Evolutionary conservation across 2,329 filamentous ascomycete genomes (phyloP), one percentile per base, ranked within the genome.

Genomic region (Fusarium ramigenum): DNA sequence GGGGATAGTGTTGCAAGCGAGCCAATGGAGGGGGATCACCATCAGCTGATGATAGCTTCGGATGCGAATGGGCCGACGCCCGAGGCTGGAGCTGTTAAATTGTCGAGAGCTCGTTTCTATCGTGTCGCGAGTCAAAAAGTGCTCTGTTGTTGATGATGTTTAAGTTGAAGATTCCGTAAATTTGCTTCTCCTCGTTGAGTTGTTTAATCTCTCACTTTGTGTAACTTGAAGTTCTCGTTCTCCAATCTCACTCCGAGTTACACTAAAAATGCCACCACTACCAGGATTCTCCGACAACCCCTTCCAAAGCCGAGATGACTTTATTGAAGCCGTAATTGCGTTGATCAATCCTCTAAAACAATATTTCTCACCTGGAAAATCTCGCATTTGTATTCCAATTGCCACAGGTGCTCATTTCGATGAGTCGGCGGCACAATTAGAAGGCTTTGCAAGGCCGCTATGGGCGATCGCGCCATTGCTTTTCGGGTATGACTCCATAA

Each of bases 371-470:
- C 66, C 77, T 2, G 72, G 59, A 0, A 75, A 79, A 16, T 83
- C 81, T 7, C 79, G 83, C 2, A 80, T 86, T 14, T 78, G 78
- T 14, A 53, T 86, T 4, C 80, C 83, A 1, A 65, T 80, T 2
- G 77, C 78, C 1, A 84, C 84, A 2, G 84, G 77, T 4, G 79
- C 84, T 1, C 80, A 83, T 43, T 86, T 86, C 44, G 83, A 85
- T 62, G 85, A 86, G 52, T 75, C 74, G 1, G 83, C 85, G 2
- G 85, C 85, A 1, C 83, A 86, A 64, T 75, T 86, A 1, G 85
- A 86, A 56, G 85, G 85, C 0, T 86, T 84, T 66, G 84, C 84
- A 0, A 75, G 83, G 3, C 83, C 83, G 1, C 57, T 84, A 1
- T 84, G 81, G 81, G 78, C 78, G 1, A 74, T 83, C 2, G 79